Conservation (phyloP, 108 stramenopile species). For the Skeletonema marinoi region DNA sequence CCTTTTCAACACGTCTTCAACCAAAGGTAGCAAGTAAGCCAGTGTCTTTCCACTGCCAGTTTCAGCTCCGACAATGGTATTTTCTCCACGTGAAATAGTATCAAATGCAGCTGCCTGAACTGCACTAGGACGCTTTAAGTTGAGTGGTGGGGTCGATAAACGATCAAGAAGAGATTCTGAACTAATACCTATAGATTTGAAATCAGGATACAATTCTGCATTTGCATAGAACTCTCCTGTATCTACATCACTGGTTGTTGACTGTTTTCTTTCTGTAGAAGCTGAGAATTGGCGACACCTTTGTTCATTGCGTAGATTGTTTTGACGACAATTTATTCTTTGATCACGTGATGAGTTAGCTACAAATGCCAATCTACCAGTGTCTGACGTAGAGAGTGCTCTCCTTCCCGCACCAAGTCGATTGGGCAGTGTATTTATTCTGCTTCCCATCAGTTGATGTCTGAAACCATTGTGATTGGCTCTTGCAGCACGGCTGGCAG, state of each 20-base stretch:
- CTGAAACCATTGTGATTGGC: not conserved
- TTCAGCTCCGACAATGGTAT: slow-evolving; percentile 89
- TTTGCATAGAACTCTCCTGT: slow-evolving; percentile 52
- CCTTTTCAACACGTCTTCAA: slow-evolving; percentile 73
- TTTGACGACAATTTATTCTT: not conserved
- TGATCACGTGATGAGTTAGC: not conserved
- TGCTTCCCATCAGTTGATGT: not conserved
- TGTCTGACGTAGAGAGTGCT: not conserved
- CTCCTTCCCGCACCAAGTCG: not conserved
- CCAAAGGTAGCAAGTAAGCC: slow-evolving; percentile 90
- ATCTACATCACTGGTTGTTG: slow-evolving; percentile 18
- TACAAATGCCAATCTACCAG: not conserved
- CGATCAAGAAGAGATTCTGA: slow-evolving; percentile 68
- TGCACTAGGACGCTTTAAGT: slow-evolving; percentile 61
- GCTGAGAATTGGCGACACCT: not conserved
- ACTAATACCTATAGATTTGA: slow-evolving; percentile 71
- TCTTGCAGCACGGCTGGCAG: not conserved
- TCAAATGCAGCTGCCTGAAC: slow-evolving; percentile 75
- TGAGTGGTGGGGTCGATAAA: slow-evolving; percentile 44
- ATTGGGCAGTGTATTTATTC: not conserved
- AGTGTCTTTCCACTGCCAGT: slow-evolving; percentile 97
- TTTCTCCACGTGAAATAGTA: slow-evolving; percentile 42
- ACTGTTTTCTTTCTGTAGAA: not conserved
- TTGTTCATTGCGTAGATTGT: not conserved
- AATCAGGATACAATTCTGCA: slow-evolving; percentile 38